Base-by-base conservation (phyloP, 140 eudicot species). In the Stevia rebaudiana region DNA sequence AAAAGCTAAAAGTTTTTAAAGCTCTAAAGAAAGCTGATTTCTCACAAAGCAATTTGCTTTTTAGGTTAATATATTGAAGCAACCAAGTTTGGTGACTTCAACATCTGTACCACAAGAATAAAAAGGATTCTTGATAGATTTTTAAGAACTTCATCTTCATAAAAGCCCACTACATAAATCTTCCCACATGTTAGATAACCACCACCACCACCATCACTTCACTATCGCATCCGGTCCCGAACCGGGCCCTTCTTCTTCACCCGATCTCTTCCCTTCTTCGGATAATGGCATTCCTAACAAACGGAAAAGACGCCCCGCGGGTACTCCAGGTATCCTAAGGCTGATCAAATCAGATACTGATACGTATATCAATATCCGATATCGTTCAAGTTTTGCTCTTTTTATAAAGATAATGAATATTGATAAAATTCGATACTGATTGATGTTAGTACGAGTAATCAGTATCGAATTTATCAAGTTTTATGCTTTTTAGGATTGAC, bases 241-340 rank as follows among this genome's bases (percentile, higher is more conserved):
- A 16, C 58, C 77, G 65, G 82, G 82, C 50, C 82, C 80, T 24
- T 81, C 83, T 11, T 78, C 86, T 9, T 81, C 86, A 0, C 63
- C 82, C 33, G 86, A 81, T 65, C 80, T 77, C 61, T 74, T 81
- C 67, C 61, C 71, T 21, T 81, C 78, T 41, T 67, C 80, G 21
- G 89, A 83, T 57, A 74, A 83, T 70, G 86, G 83, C 24, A 75
- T 55, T 57, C 79, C 77, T 42, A 71, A 22, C 73, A 83, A 80
- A 78, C 71, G 86, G 8, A 83, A 83, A 77, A 80, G 90, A 49
- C 76, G 90, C 36, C 90, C 90, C 3, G 90, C 90, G 16, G 90
- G 90, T 63, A 83, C 90, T 60, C 90, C 90, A 56, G 86, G 86
- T 77, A 79, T 35, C 61, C 68, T 44, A 15, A 69, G 17, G 5